Evolutionary conservation across 306 rosid species (phyloP), one percentile per base, ranked within the genome.

Genomic region (Acacia confusa): DNA sequence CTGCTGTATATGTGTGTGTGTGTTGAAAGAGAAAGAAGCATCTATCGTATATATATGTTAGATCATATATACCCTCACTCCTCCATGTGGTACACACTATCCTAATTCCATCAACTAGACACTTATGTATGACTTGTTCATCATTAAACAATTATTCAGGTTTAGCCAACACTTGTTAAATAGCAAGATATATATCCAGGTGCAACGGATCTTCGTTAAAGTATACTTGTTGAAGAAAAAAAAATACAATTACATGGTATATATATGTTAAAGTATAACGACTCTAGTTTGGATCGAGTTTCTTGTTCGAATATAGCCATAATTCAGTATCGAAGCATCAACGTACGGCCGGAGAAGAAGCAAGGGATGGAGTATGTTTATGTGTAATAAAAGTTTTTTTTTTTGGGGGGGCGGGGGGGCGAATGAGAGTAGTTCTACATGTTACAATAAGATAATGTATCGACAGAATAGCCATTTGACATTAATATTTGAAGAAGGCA

Each of bases 71-170:
- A 61, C 81, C 70, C 72, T 43, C 47, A 58, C 67, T 66, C 63
- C 61, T 70, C 69, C 85, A 77, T 86, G 89, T 81, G 76, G 78
- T 25, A 44, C 32, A 34, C 6, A 11, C 27, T 41, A 43, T 70
- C 48, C n/a, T 70, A 43, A 15, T 13, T 12, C 25, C 16, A 69
- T 20, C 50, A n/a, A 69, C 74, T 67, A 9, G 48, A 50, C 55
- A 50, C 55, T 50, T 50, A 45, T 45, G 13, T 11, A 50, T 17
- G 55, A 19, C 20, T 50, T 14, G 20, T 50, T 50, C 55, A 48
- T 50, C 55, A 48, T 48, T 48, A 48, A 48, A 48, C 55, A 48
- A 16, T 14, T 48, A 48, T 48, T 48, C 55, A 16, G 15, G 55
- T 10, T 48, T 16, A 1, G 55, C n/a, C 4, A 50, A 50, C 7